Evolutionary conservation across 2,329 filamentous ascomycete species (phyloP), one percentile per base, ranked within the genome.

Genomic region (Decorospora gaudefroyi): DNA sequence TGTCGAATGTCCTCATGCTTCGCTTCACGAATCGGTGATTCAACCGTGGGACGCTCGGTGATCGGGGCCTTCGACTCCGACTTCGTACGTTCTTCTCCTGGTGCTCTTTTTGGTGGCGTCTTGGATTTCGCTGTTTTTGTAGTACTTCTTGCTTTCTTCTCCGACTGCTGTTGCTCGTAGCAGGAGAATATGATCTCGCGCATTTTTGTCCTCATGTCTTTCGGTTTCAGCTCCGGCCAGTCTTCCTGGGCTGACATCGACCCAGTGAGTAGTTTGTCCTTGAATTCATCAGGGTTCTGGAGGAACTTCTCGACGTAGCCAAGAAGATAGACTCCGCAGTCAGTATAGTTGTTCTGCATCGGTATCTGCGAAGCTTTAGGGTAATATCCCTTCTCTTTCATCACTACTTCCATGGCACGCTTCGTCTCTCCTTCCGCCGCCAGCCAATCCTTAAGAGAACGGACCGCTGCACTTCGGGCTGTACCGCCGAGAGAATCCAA

Each of bases 311-410:
- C 81, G 39, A 95, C 77, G 61, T 97, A 99, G 2, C 85, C 87
- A 3, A 96, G 74, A 3, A 97, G 74, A 58, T 87, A 99, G 0
- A 96, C 74, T 6, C 93, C 93, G 61, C 93, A 99, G 65, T 99
- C 93, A 49, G 82, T 91, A 57, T 80, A 87, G 63, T 99, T 97
- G 34, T 82, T 73, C 68, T 99, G 93, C 49, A 80, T 73, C 0
- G 93, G 92, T 10, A 96, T 85, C 6, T 79, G 77, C 10, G 50
- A 23, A 47, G 81, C 38, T 25, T 63, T 86, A 4, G 88, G 88
- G 26, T 83, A 90, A 75, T 88, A 83, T 3, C 81, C 82, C 50
- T 76, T 74, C 8, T 71, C 58, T 4, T 66, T 68, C n/a, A 69
- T 64, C 8, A 75, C 65, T 10, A 80, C 72, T 4, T 74, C 66